phyloP scores from a whole-genome alignment of 352 stramenopile genomes.

The Albugo candida region DNA sequence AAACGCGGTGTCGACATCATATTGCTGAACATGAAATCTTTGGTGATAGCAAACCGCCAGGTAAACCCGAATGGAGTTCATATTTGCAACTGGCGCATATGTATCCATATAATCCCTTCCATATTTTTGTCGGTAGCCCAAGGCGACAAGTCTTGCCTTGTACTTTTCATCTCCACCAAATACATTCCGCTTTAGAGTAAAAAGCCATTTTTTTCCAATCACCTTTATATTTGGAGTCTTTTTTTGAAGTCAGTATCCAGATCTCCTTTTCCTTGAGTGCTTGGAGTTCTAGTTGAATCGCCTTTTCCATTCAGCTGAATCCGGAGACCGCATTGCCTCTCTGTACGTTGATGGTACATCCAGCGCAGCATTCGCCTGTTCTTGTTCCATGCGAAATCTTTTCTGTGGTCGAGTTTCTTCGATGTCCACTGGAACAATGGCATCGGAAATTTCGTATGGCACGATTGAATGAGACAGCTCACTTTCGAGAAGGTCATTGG shows the following conservation, averaged over 20 bases:
- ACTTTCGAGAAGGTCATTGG: too few species aligned
- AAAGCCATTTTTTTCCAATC: slow-evolving; percentile 6
- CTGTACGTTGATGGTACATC: neutral
- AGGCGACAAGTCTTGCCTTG: slow-evolving; percentile 13
- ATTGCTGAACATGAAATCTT: slow-evolving; percentile 8
- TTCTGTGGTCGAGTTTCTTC: too few species aligned
- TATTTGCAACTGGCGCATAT: slow-evolving; percentile 12
- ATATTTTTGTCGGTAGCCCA: slow-evolving; percentile 10
- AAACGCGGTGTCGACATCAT: slow-evolving; percentile 7
- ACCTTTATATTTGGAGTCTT: slow-evolving; percentile 1
- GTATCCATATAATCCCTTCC: slow-evolving; percentile 11
- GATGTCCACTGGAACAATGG: too few species aligned
- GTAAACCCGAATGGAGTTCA: slow-evolving; percentile 9
- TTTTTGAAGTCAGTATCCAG: neutral
- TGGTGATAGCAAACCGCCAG: slow-evolving; percentile 8
- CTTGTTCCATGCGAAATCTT: too few species aligned
- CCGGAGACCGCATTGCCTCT: slow-evolving; percentile 4
- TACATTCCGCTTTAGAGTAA: slow-evolving; percentile 3
- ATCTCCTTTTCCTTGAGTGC: neutral
- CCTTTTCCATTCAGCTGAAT: neutral
- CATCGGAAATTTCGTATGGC: too few species aligned
- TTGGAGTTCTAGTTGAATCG: neutral
- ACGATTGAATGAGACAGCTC: too few species aligned
- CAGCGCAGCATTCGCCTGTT: neutral
- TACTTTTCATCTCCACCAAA: slow-evolving; percentile 6